A percentile compares a stretch with the other conserved stretches of the same genome.
Conservation (phyloP, 2,329 filamentous ascomycete genomes). For the Fusarium torreyae region DNA sequence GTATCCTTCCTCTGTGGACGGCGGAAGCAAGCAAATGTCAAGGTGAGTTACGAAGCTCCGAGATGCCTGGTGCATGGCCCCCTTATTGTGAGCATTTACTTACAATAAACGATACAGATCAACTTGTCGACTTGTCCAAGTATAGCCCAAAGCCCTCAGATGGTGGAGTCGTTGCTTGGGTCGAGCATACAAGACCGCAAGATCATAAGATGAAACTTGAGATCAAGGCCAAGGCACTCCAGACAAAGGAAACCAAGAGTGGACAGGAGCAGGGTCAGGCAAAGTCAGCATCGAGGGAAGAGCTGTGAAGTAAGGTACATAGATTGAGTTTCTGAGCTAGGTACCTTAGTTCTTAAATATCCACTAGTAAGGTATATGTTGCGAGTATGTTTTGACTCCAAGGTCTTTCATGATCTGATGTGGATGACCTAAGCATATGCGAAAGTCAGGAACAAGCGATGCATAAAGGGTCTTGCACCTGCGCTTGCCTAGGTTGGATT, state of each 20-base stretch:
- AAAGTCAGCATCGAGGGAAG: constrained; percentile 43
- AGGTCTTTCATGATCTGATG: constrained; percentile 9
- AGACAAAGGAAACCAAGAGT: constrained; percentile 43
- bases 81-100: constrained; percentile 8
- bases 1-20: constrained; percentile 65
- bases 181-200: constrained; percentile 51
- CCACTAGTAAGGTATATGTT: not conserved
- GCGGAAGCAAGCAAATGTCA: constrained; percentile 61
- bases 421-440: not conserved
- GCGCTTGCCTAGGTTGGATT: constrained; percentile 4
- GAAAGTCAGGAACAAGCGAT: constrained; percentile 7
- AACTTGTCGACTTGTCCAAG: constrained; percentile 50
- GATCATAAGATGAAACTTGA: constrained; percentile 55
- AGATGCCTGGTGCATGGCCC: too few relatives aligned
- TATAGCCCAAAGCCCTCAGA: constrained; percentile 49
- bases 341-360: not conserved
- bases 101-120: constrained; percentile 36
- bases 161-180: constrained; percentile 52
- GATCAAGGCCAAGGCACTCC: constrained; percentile 55
- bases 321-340: not conserved
- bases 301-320: constrained; percentile 38
- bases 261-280: constrained; percentile 17
- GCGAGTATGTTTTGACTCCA: not conserved
- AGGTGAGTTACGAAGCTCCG: constrained; percentile 51
- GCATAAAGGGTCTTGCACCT: constrained; percentile 26